Evolutionary conservation across 2,329 filamentous ascomycete genomes (phyloP).

Genomic region (Aspergillus persii): DNA sequence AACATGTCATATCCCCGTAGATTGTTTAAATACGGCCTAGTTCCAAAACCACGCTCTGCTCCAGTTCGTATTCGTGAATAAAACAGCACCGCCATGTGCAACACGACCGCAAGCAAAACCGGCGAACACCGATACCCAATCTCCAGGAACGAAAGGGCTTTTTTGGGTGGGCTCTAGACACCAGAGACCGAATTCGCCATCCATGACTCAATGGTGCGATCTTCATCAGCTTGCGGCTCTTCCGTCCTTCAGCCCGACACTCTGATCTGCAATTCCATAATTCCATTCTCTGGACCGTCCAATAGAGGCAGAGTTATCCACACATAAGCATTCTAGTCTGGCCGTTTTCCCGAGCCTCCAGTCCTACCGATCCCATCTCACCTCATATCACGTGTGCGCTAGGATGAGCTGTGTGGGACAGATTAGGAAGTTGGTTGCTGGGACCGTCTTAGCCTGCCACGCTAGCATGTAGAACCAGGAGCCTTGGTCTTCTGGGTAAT

Average conservation of each 20-base stretch:
- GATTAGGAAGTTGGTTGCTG: neutral
- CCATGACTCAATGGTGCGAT: neutral
- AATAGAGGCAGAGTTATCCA: neutral
- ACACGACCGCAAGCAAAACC: neutral
- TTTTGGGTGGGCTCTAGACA: neutral
- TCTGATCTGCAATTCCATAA: neutral
- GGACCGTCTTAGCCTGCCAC: neutral
- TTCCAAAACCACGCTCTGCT: neutral
- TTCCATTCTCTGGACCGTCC: too few species aligned
- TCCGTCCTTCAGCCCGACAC: neutral
- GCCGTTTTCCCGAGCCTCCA: neutral
- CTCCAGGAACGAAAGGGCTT: neutral
- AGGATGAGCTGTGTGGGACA: neutral
- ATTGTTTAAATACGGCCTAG: neutral
- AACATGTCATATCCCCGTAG: too few species aligned
- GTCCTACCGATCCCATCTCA: neutral
- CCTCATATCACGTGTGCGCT: neutral
- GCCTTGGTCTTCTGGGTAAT: neutral
- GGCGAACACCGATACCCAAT: neutral
- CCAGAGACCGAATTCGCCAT: neutral
- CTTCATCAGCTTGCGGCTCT: neutral
- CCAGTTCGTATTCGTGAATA: neutral
- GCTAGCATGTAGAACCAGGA: neutral
- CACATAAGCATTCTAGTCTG: neutral
- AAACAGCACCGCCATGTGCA: neutral